Evolutionary conservation across 331 rosid species (phyloP), one percentile per base, ranked within the genome.

Genomic region (Arachis monticola): DNA sequence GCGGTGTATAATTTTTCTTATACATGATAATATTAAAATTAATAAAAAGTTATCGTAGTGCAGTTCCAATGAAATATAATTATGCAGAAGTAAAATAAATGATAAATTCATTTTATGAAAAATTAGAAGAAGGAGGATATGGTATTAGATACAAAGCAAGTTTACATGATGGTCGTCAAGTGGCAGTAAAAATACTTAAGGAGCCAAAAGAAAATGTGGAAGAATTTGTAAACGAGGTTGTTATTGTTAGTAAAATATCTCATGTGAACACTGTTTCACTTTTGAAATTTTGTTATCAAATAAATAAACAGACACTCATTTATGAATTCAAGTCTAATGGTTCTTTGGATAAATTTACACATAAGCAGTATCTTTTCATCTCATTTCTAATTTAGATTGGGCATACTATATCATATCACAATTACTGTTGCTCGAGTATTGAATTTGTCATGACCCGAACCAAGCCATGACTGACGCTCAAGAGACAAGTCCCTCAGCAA

Each of bases 201-300:
- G 69, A 67, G 12, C 77, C 83, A 0, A 84, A 70, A 0, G 72
- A 67, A 10, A 63, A 59, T 44, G 82, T 70, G 40, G 77, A 82
- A 50, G 91, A 84, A 6, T 82, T 87, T 13, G 17, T 81, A 17
- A 87, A 85, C 8, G 89, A 85, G 60, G 86, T 85, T 5, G 85
- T 81, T 1, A 79, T 82, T 12, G 82, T 82, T 40, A 48, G 86
- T 5, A 69, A 75, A 60, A 80, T 82, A 4, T 82, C 80, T 0
- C 91, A 87, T 68, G 71, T 87, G 17, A 87, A 87, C 44, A 35
- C 84, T 6, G 85, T 81, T 30, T 72, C 53, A 50, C 83, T 86
- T 38, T 10, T 80, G 10, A 87, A 87, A 1, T 87, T 81, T 38
- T 77, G 84, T 44, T 81, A 12, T 4, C 81, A 83, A n/a, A 31